phyloP scores from a whole-genome alignment of 2,329 filamentous ascomycete genomes.

The Mycosphaerella arachidis region DNA sequence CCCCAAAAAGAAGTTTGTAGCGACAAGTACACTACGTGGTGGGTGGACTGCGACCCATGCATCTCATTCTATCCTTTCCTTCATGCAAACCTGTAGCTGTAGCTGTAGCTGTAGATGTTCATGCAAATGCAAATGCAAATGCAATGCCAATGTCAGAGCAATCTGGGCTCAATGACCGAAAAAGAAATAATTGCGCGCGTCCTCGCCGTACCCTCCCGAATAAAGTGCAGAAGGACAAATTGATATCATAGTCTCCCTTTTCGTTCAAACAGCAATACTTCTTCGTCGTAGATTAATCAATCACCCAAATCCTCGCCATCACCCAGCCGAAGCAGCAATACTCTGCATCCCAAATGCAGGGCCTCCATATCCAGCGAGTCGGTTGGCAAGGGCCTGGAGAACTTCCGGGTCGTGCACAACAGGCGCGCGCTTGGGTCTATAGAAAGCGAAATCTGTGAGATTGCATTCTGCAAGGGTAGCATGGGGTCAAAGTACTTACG shows the following conservation, averaged over 20 bases:
- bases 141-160: neutral
- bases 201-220: too few relatives aligned
- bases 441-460: neutral
- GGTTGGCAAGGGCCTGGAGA: conserved; percentile 16
- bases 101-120: neutral
- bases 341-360: conserved; percentile 1
- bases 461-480: neutral
- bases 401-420: conserved; percentile 18
- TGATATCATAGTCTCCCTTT: neutral
- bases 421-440: conserved; percentile 15
- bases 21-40: neutral
- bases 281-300: neutral
- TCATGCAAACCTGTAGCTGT: neutral
- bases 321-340: conserved; percentile 3
- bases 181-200: too few relatives aligned
- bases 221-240: neutral
- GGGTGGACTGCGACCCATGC: too few relatives aligned
- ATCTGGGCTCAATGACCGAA: neutral
- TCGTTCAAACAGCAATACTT: neutral
- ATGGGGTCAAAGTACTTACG: conserved; percentile 34
- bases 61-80: neutral
- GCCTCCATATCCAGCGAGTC: conserved; percentile 19
- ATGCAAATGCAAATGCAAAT: neutral
- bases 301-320: neutral
- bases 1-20: neutral